Base-by-base conservation (phyloP, 192 early-diverging fungal species). In the Chytriomyces hyalinus region DNA sequence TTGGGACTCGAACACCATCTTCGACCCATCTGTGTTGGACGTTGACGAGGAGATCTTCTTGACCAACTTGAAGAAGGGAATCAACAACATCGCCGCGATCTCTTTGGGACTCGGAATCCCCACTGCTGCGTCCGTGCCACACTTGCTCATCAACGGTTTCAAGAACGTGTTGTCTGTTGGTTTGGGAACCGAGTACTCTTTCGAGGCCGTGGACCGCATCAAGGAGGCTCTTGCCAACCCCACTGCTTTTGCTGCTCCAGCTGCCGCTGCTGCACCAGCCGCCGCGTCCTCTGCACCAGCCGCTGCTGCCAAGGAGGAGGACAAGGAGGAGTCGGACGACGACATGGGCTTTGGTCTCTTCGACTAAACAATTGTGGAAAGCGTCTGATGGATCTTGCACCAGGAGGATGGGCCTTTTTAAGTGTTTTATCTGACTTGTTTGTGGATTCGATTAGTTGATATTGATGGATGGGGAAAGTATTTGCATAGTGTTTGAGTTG, bases 101-200 rank as follows among this genome's bases (percentile, higher is more conserved):
- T 98, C 97, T 67, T 67, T 89, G 59, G 88, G 82, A 61, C 76
- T 87, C 67, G 83, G 81, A 49, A 88, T 78, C 85, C 88, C 88
- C 51, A 89, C 88, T 61, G 78, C 80, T 65, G 88, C 88, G 43
- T 92, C 97, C 43, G 93, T 98, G 67, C 98, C 97, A 69, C 98
- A 99, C 94, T 85, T 93, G 76, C 82, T 95, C 84, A 92, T 95
- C 92, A 97, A 97, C 91, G 91, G 92, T 80, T 99, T 95, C 94
- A 99, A 97, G 94, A 94, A 96, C 80, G 81, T 99, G 78, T 88
- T 99, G 85, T 90, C 91, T 78, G 87, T 97, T 85, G 95, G 93
- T 81, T 83, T 97, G 70, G 89, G 91, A 80, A 92, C 93, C 86
- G 87, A 86, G 70, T 96, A 96, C 91, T 92, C 92, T 80, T 96